Conservation (phyloP, 2,329 filamentous ascomycete species). For the Colletotrichum sp. region DNA sequence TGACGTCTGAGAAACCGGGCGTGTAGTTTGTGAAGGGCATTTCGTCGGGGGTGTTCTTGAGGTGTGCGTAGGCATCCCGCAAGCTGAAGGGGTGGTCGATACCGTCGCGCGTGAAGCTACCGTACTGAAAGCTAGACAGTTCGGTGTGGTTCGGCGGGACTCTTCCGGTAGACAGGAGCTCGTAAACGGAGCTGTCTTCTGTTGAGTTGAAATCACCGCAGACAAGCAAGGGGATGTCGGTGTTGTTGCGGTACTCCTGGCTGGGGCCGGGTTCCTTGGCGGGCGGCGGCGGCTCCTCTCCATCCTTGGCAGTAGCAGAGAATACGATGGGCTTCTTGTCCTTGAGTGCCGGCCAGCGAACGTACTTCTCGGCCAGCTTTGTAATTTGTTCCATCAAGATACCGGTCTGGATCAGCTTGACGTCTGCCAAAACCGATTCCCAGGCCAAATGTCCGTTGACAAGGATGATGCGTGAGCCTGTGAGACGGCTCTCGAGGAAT, state of each 20-base stretch:
- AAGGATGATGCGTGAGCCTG: conserved; percentile 89
- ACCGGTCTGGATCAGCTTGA: conserved; percentile 95
- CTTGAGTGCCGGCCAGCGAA: conserved; percentile 77
- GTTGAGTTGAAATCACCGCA: conserved; percentile 98
- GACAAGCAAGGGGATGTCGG: conserved; percentile 87
- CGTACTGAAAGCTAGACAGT: conserved; percentile 82
- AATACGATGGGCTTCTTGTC: conserved; percentile 73
- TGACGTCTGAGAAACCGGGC: conserved; percentile 87
- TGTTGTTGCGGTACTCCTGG: conserved; percentile 83
- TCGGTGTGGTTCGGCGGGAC: conserved; percentile 82
- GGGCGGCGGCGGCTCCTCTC: conserved; percentile 56
- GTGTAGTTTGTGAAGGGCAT: conserved; percentile 97
- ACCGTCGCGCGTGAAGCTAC: conserved; percentile 89
- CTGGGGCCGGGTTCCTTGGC: conserved; percentile 76
- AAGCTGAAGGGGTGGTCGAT: conserved; percentile 95
- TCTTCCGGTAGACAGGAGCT: conserved; percentile 82
- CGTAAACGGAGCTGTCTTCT: conserved; percentile 86
- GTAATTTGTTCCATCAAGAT: conserved; percentile 93
- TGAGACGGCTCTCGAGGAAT: conserved; percentile 90
- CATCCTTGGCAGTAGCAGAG: conserved; percentile 39
- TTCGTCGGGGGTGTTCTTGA: conserved; percentile 83
- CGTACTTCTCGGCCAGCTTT: conserved; percentile 85
- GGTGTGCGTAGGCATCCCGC: conserved; percentile 85
- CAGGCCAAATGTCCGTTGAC: conserved; percentile 95
- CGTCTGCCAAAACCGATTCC: conserved; percentile 89